Percentiles rank a stretch among this genome's conserved stretches.
phyloP scores from a whole-genome alignment of 495 filamentous ascomycete genomes.

The Margaritispora aquatica region DNA sequence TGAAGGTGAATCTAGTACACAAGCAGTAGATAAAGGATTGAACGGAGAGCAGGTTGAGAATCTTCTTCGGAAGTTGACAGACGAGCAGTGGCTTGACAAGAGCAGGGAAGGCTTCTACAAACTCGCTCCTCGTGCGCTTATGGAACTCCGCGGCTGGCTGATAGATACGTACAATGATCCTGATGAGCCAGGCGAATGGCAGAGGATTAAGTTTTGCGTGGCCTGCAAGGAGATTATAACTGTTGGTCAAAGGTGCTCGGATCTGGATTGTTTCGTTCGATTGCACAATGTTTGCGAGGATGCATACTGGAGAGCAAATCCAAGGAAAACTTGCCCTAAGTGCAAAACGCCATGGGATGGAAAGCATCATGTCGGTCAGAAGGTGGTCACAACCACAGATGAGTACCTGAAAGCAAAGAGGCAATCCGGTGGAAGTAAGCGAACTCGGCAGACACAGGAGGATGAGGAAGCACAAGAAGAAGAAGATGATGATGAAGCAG shows the following conservation, averaged over 20 bases:
- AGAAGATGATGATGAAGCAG: neutral
- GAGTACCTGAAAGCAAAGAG: constrained; percentile 35
- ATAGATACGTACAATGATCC: constrained; percentile 75
- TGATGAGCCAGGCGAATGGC: constrained; percentile 46
- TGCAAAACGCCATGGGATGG: constrained; percentile 72
- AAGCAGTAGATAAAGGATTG: constrained; percentile 42
- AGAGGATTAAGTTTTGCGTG: constrained; percentile 79
- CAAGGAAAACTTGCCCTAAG: constrained; percentile 61
- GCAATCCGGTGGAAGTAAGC: constrained; percentile 35
- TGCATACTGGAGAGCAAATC: constrained; percentile 60
- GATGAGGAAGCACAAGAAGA: constrained; percentile 20
- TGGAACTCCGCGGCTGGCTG: constrained; percentile 82
- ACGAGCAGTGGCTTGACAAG: constrained; percentile 80
- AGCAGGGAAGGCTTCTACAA: constrained; percentile 64
- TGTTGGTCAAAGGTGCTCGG: constrained; percentile 72
- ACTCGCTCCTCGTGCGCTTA: constrained; percentile 66
- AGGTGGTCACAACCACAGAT: constrained; percentile 50
- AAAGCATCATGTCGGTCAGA: constrained; percentile 73
- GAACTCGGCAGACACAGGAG: constrained; percentile 32
- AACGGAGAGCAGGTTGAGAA: constrained; percentile 71
- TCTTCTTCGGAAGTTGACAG: constrained; percentile 60
- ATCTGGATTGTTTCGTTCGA: constrained; percentile 58
- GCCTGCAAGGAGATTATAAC: constrained; percentile 91
- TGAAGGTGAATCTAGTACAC: constrained; percentile 29
- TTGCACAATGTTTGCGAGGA: constrained; percentile 74